These are phyloP conservation scores for Corchorus capsularis DNA, from an alignment of 345 rosid species.

Conservation along the genomic window DNA sequence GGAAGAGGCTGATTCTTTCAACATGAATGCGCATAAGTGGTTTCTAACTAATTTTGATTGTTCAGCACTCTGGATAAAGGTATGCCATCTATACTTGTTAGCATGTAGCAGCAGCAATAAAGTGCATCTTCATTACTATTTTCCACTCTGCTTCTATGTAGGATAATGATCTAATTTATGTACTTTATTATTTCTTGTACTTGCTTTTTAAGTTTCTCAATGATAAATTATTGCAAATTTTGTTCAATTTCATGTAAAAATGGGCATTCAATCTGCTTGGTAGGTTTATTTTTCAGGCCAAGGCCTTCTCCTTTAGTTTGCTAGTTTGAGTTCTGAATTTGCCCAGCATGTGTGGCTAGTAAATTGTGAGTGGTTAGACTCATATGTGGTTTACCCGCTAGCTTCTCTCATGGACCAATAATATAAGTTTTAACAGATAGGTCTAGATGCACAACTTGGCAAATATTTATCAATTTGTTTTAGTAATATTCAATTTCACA, in stretches of 20 bases:
- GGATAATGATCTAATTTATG: background rate
- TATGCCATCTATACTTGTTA: slow-evolving; percentile 27
- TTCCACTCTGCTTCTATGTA: background rate
- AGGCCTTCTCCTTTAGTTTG: background rate
- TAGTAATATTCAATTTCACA: background rate
- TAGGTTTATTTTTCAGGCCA: background rate
- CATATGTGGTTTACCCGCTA: background rate
- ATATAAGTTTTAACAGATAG: background rate
- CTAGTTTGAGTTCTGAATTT: background rate
- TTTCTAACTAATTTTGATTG: slow-evolving; percentile 87
- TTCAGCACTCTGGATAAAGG: slow-evolving; percentile 91
- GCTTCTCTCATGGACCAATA: background rate
- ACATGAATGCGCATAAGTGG: slow-evolving; percentile 96
- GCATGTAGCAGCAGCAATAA: background rate
- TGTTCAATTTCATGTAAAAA: background rate
- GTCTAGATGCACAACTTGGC: background rate
- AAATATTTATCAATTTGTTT: background rate
- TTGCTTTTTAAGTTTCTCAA: background rate
- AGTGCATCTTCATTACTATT: background rate
- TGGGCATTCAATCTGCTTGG: background rate
- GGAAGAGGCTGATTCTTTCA: slow-evolving; percentile 89
- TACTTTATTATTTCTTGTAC: background rate
- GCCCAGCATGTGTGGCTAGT: background rate
- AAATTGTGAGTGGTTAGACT: background rate
- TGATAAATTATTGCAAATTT: slow-evolving; percentile 1